Conservation (phyloP, 2,329 filamentous ascomycete species). For the Calycina marina region DNA sequence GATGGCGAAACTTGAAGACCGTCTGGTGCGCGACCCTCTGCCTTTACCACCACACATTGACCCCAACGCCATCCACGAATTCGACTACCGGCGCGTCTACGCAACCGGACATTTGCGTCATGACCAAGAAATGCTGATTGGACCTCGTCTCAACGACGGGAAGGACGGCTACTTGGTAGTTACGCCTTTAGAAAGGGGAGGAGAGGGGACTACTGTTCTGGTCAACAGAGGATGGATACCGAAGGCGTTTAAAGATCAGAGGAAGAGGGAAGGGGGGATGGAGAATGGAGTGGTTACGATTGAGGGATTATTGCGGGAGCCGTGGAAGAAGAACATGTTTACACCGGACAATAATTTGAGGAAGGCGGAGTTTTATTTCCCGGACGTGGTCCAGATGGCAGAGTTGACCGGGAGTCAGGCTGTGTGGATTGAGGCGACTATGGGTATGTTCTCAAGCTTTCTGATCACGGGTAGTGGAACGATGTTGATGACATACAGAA, state of each 20-base stretch:
- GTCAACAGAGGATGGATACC: slow-evolving; percentile 88
- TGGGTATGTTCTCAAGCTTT: slow-evolving; percentile 43
- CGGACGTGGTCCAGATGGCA: slow-evolving; percentile 88
- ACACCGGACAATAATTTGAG: slow-evolving; percentile 82
- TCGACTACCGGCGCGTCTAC: slow-evolving; percentile 78
- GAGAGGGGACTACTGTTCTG: slow-evolving; percentile 54
- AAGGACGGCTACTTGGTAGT: slow-evolving; percentile 84
- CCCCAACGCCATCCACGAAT: slow-evolving; percentile 66
- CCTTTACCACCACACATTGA: slow-evolving; percentile 77
- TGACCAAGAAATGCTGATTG: slow-evolving; percentile 92
- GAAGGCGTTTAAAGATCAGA: slow-evolving; percentile 55
- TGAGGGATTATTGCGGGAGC: slow-evolving; percentile 72
- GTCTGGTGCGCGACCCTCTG: slow-evolving; percentile 69
- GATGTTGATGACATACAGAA: too few relatives aligned
- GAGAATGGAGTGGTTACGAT: slow-evolving; percentile 59
- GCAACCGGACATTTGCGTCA: slow-evolving; percentile 64
- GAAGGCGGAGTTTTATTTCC: slow-evolving; percentile 82
- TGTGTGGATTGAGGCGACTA: slow-evolving; percentile 92
- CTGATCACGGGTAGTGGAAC: too few relatives aligned
- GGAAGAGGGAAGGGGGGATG: slow-evolving; percentile 46
- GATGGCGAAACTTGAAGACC: slow-evolving; percentile 83
- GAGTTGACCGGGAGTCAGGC: slow-evolving; percentile 65
- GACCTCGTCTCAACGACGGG: slow-evolving; percentile 77
- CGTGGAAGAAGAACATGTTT: slow-evolving; percentile 97
- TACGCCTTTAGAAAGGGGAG: slow-evolving; percentile 69